Percentiles rank a stretch among this genome's conserved stretches.
Evolutionary conservation across 2,329 filamentous ascomycete species (phyloP).

Genomic region (Sarocladiaceae sp.): DNA sequence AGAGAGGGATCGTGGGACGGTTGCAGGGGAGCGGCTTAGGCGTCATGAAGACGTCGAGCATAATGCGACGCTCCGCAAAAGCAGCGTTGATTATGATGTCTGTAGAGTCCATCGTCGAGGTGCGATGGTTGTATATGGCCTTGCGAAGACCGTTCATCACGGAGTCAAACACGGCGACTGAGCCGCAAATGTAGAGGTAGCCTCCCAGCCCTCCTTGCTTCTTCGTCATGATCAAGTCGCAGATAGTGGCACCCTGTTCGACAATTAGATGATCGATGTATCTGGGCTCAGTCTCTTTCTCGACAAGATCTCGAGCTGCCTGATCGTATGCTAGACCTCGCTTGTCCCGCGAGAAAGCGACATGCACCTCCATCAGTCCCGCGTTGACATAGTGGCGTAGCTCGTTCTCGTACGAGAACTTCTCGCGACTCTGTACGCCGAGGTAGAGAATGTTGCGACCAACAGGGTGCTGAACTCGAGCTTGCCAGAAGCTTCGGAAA

Average conservation of each 20-base stretch:
- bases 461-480: conserved; percentile 32
- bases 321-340: conserved; percentile 40
- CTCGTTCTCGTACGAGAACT: conserved; percentile 44
- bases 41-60: conserved; percentile 52
- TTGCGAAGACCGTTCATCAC: conserved; percentile 51
- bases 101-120: conserved; percentile 43
- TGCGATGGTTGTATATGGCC: conserved; percentile 46
- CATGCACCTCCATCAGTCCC: conserved; percentile 44
- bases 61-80: conserved; percentile 49
- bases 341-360: conserved; percentile 45
- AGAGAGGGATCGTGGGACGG: conserved; percentile 41
- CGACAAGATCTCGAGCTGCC: conserved; percentile 34
- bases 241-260: conserved; percentile 43
- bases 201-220: conserved; percentile 44
- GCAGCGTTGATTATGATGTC: conserved; percentile 45
- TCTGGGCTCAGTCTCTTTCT: conserved; percentile 40
- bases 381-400: conserved; percentile 38
- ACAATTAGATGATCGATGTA: conserved; percentile 47
- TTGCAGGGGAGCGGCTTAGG: conserved; percentile 46
- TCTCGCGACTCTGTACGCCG: conserved; percentile 45
- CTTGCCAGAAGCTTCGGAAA: conserved; percentile 48
- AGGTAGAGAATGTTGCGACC: conserved; percentile 44
- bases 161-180: conserved; percentile 33
- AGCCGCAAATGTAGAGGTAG: conserved; percentile 25
- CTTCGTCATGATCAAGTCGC: conserved; percentile 51